Evolutionary conservation across 2,329 filamentous ascomycete genomes (phyloP).

Genomic region (Alternaria sp.): DNA sequence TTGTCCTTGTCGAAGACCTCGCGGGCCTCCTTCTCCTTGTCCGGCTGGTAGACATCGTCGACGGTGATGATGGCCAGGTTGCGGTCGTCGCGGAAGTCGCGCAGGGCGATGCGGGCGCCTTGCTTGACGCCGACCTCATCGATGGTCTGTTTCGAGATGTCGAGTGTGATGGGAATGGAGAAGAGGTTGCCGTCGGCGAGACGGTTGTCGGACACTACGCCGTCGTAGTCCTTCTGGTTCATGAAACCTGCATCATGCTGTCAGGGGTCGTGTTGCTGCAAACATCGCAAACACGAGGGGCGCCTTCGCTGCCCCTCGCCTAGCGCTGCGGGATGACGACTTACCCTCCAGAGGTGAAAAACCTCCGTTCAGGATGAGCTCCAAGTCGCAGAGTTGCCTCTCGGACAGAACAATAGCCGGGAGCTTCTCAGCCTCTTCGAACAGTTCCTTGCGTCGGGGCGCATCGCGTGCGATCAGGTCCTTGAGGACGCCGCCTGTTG

Average conservation of each 20-base stretch:
- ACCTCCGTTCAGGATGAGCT: conserved; percentile 95
- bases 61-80: conserved; percentile 95
- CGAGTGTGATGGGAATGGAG: conserved; percentile 95
- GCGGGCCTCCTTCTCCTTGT: conserved; percentile 95
- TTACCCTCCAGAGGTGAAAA: conserved; percentile 98
- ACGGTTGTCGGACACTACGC: conserved; percentile 87
- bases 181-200: conserved; percentile 90
- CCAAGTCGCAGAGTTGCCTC: conserved; percentile 96
- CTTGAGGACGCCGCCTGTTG: conserved; percentile 86
- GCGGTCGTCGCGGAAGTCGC: conserved; percentile 94
- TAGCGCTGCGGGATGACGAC: conserved; percentile 24
- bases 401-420: conserved; percentile 86
- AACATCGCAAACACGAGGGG: conserved; percentile 40
- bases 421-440: conserved; percentile 82
- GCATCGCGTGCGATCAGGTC: conserved; percentile 94
- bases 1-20: conserved; percentile 94
- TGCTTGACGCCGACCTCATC: conserved; percentile 76
- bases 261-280: conserved; percentile 17
- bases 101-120: conserved; percentile 82
- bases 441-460: conserved; percentile 79
- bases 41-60: conserved; percentile 91
- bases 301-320: conserved; percentile 7
- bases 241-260: conserved; percentile 74
- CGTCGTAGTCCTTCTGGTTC: conserved; percentile 95
- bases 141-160: conserved; percentile 77